Evolutionary conservation across 768 basidiomycete genomes (phyloP).

Genomic region (Tulasnella calospora): DNA sequence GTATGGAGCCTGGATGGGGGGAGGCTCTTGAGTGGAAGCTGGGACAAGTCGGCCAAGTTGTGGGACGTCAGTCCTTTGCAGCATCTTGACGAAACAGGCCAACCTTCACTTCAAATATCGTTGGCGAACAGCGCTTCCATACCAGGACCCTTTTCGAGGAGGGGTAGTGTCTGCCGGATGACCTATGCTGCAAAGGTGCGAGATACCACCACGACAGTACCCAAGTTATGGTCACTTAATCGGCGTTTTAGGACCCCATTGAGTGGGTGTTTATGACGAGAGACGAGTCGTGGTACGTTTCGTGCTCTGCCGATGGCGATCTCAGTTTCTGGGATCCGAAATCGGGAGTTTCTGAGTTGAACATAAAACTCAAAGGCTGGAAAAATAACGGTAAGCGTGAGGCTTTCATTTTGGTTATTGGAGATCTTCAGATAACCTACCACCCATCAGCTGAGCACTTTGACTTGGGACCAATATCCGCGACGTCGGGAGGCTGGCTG

Average conservation of each 20-base stretch:
- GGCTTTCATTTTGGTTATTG: neutral
- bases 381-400: neutral
- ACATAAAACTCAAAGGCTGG: neutral
- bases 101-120: neutral
- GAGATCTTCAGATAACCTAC: neutral
- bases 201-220: neutral
- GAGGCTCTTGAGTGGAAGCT: neutral
- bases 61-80: neutral
- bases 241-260: neutral
- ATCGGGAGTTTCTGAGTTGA: neutral
- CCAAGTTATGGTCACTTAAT: neutral
- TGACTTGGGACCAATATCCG: neutral
- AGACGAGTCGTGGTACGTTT: neutral
- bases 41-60: neutral
- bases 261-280: neutral
- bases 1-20: neutral
- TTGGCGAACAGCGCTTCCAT: neutral
- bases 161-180: neutral
- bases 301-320: neutral
- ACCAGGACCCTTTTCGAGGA: neutral
- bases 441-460: neutral
- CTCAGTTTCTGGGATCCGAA: neutral
- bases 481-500: neutral
- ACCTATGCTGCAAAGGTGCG: neutral
- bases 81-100: neutral